Percentiles rank a stretch among this genome's conserved stretches.
Evolutionary conservation across 2,329 filamentous ascomycete genomes (phyloP).

Genomic region (Aspergillus hiratsukae): DNA sequence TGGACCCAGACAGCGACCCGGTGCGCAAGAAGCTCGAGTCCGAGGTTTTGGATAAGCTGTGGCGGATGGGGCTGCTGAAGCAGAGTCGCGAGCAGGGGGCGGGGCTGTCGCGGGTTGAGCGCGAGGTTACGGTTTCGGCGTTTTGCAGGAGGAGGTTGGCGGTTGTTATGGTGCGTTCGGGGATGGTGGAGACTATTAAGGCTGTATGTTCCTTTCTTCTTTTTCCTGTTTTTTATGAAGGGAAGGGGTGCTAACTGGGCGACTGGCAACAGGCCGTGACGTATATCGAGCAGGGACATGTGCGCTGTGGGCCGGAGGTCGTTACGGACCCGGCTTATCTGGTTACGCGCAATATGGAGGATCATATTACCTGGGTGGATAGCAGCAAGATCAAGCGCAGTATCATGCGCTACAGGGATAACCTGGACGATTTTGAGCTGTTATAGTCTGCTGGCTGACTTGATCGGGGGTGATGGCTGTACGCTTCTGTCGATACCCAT

Average conservation of each 20-base stretch:
- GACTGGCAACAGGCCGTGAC: conserved; percentile 46
- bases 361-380: conserved; percentile 94
- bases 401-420: conserved; percentile 90
- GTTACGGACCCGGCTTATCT: conserved; percentile 86
- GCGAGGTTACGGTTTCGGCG: conserved; percentile 80
- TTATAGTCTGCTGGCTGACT: conserved; percentile 48
- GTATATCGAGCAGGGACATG: conserved; percentile 91
- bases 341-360: conserved; percentile 85
- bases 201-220: conserved; percentile 51
- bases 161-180: conserved; percentile 82
- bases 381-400: conserved; percentile 96
- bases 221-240: conserved; percentile 6
- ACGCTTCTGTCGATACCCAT: conserved; percentile 9
- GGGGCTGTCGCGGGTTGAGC: conserved; percentile 67
- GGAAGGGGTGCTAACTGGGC: conserved; percentile 5
- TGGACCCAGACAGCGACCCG: conserved; percentile 71
- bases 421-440: conserved; percentile 93
- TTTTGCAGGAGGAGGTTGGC: conserved; percentile 80
- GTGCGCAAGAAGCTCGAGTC: conserved; percentile 80
- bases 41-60: conserved; percentile 83
- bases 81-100: conserved; percentile 71
- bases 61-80: conserved; percentile 82
- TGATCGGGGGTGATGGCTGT: background rate
- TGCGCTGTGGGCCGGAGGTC: conserved; percentile 84
- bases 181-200: conserved; percentile 88